Evolutionary conservation across 108 stramenopile genomes (phyloP), one percentile per base, ranked within the genome.

Genomic region (Mediolabrus comicus): DNA sequence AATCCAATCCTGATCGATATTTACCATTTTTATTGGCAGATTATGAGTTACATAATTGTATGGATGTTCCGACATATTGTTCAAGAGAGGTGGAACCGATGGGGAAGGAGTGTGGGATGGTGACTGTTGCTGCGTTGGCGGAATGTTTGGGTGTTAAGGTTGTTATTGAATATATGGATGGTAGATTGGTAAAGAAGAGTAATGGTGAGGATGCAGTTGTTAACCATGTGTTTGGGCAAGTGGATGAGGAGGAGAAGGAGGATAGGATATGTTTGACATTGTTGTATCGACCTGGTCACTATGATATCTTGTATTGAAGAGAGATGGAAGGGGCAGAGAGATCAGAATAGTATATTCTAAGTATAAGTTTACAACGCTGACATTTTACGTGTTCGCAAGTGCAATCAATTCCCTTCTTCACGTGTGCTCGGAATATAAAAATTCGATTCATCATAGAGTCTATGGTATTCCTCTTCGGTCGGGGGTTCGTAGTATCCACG

Each of bases 261-360:
- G 63, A 69, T 17, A 67, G 39, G 64, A 66, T 60, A 35, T 60
- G 32, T 38, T 53, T 91, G n/a, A 65, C 85, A 9, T 66, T 94
- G 41, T 62, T 91, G 30, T 94, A 94, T 71, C 85, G 92, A 49
- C 92, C 92, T 2, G 92, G 92, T 3, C 92, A 94, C 62, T 94
- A 90, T 81, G 92, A 94, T 69, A 90, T 94, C 30, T 75, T 94
- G 51, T 94, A 94, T 62, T 62, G 62, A 74, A 36, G 17, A 26
- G n/a, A n/a, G n/a, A n/a, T n/a, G n/a, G n/a, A n/a, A n/a, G n/a
- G 11, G 19, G 17, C n/a, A 17, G 54, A 62, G n/a, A n/a, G n/a
- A n/a, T n/a, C n/a, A n/a, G n/a, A n/a, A n/a, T n/a, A n/a, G n/a
- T n/a, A n/a, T n/a, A n/a, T n/a, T n/a, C n/a, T n/a, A n/a, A n/a